phyloP scores from a whole-genome alignment of 805 yeast species.

The Cyberlindnera sargentensis region DNA sequence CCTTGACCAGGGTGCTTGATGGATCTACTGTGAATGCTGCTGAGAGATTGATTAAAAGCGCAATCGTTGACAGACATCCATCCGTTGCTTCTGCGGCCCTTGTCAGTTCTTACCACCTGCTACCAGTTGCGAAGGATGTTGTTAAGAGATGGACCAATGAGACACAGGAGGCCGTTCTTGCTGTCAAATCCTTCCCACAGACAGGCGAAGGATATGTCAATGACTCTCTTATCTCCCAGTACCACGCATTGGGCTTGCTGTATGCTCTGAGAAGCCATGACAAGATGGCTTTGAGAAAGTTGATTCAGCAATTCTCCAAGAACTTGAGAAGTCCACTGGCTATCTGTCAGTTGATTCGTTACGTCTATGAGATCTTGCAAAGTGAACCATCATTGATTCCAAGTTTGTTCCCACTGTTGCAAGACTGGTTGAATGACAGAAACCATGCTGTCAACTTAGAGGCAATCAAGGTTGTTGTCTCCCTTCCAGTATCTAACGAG shows the following conservation, averaged over 20 bases:
- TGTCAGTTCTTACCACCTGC: constrained; percentile 80
- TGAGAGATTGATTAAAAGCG: constrained; percentile 86
- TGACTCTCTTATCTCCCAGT: constrained; percentile 80
- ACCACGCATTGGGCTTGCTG: constrained; percentile 89
- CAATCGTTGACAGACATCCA: constrained; percentile 87
- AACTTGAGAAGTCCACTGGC: constrained; percentile 77
- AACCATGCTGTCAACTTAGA: constrained; percentile 88
- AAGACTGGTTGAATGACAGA: constrained; percentile 68
- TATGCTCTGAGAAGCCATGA: constrained; percentile 87
- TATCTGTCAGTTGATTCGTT: constrained; percentile 76
- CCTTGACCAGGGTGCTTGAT: constrained; percentile 84
- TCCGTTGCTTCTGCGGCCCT: constrained; percentile 90
- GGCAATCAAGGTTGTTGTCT: constrained; percentile 57
- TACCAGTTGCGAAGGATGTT: constrained; percentile 85
- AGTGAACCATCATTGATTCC: constrained; percentile 62
- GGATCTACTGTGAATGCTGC: constrained; percentile 86
- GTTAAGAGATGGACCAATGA: constrained; percentile 93
- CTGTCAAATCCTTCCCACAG: constrained; percentile 37
- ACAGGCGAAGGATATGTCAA: constrained; percentile 44
- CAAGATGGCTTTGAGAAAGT: constrained; percentile 86
- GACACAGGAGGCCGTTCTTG: constrained; percentile 80
- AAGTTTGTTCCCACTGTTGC: constrained; percentile 56
- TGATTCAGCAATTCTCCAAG: constrained; percentile 70
- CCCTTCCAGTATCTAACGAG: constrained; percentile 44
- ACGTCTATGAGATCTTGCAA: constrained; percentile 60